These are phyloP conservation scores for Microcyclospora pomicola DNA, from an alignment of 2,329 filamentous ascomycete genomes.

Conservation along the genomic window DNA sequence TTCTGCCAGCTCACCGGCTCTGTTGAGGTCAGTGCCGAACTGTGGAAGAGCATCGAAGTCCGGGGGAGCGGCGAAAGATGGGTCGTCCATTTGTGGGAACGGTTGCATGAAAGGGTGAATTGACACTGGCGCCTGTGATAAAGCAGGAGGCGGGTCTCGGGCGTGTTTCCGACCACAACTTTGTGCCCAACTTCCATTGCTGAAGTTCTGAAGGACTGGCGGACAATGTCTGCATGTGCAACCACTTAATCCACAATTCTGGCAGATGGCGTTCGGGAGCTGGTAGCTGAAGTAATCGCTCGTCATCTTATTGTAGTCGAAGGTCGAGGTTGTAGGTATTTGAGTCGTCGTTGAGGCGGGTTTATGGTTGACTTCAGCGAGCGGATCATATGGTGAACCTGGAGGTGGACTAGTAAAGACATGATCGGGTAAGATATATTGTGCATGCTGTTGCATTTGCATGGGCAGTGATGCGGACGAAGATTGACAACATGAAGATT, in stretches of 20 bases:
- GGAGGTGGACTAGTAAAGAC: not conserved
- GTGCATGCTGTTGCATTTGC: constrained; percentile 3
- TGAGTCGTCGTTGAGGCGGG: not conserved
- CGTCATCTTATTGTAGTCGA: constrained; percentile 15
- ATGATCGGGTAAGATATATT: constrained; percentile 2
- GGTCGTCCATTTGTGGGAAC: no score
- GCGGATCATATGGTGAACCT: not conserved
- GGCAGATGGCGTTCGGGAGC: constrained; percentile 21
- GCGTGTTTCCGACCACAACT: constrained; percentile 22
- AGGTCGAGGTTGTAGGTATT: constrained; percentile 3
- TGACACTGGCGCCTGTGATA: not conserved
- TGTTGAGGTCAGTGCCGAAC: no score
- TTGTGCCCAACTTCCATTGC: constrained; percentile 20
- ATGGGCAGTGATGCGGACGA: constrained; percentile 3
- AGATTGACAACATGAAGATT: constrained; percentile 15
- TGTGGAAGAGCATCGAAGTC: no score
- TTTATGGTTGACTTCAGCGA: not conserved
- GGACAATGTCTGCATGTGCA: constrained; percentile 22
- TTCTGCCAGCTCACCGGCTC: no score
- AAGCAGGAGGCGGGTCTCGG: constrained; percentile 7
- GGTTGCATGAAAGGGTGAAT: not conserved
- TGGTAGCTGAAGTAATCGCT: constrained; percentile 18
- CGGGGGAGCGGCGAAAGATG: no score
- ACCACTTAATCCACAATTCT: constrained; percentile 20
- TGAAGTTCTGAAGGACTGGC: constrained; percentile 19